Conservation (phyloP, 306 rosid species). For the Hylodesmum podocarpum region DNA sequence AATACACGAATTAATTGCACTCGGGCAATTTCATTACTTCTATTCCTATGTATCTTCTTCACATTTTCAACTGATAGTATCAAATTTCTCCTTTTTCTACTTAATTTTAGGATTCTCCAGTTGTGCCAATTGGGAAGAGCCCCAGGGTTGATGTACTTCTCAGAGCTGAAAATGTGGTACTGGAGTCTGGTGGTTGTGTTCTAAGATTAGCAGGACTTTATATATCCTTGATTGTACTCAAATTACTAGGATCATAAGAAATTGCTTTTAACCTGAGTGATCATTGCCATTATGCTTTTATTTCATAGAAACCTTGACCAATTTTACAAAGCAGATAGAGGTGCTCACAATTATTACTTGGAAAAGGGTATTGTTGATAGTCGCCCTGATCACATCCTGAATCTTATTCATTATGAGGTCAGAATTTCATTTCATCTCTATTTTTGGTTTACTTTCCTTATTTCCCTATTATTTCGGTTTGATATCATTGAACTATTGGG, state of each 20-base stretch:
- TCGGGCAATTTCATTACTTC: neutral
- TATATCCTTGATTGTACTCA: slow-evolving; percentile 67
- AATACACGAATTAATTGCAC: neutral
- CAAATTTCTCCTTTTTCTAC: slow-evolving; percentile 9
- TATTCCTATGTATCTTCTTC: slow-evolving; percentile 1
- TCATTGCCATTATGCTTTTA: slow-evolving; percentile 23
- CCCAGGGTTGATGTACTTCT: slow-evolving; percentile 80
- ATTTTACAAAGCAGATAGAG: slow-evolving; percentile 87
- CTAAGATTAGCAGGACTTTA: slow-evolving; percentile 94
- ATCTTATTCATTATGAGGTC: slow-evolving; percentile 94
- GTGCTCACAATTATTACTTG: slow-evolving; percentile 83
- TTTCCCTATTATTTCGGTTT: neutral
- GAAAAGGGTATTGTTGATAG: slow-evolving; percentile 71
- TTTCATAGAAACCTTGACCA: slow-evolving; percentile 52
- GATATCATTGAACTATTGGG: neutral
- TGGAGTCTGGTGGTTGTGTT: slow-evolving; percentile 76
- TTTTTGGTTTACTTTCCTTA: neutral
- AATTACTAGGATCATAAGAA: slow-evolving; percentile 13
- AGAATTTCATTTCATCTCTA: slow-evolving; percentile 22
- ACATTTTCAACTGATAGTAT: neutral
- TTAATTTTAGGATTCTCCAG: slow-evolving; percentile 70
- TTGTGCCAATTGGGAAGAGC: slow-evolving; percentile 78
- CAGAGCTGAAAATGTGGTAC: slow-evolving; percentile 71
- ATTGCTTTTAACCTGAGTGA: neutral
- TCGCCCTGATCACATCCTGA: slow-evolving; percentile 86